Percentiles rank a stretch among this genome's conserved stretches.
phyloP scores from a whole-genome alignment of 2,329 filamentous ascomycete genomes.

The Nothopassalora personata region DNA sequence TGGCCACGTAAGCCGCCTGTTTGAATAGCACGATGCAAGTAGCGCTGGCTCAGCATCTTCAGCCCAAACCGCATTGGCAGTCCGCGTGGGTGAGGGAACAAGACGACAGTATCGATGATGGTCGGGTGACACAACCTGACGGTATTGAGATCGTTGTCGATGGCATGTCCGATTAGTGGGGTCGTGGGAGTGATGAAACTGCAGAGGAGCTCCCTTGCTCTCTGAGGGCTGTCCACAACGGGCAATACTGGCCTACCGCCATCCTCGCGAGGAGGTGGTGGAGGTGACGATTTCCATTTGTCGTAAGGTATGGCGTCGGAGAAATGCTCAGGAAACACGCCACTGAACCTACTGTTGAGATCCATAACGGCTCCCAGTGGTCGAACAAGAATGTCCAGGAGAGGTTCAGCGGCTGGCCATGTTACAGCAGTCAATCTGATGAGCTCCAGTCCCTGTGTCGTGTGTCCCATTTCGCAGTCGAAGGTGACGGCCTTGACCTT shows the following conservation, averaged over 20 bases:
- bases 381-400: conserved; percentile 80
- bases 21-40: conserved; percentile 74
- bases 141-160: conserved; percentile 92
- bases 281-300: conserved; percentile 17
- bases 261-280: conserved; percentile 13
- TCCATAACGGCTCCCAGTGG: conserved; percentile 81
- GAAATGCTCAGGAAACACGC: conserved; percentile 74
- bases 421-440: conserved; percentile 82
- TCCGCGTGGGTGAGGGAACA: conserved; percentile 73
- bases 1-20: conserved; percentile 63
- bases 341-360: conserved; percentile 87
- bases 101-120: conserved; percentile 76
- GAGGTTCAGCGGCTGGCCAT: conserved; percentile 70
- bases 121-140: conserved; percentile 77
- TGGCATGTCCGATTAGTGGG: conserved; percentile 82
- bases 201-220: conserved; percentile 73
- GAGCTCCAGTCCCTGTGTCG: conserved; percentile 78
- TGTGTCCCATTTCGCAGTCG: conserved; percentile 98
- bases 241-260: conserved; percentile 44
- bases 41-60: conserved; percentile 64
- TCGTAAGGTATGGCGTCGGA: conserved; percentile 58
- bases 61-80: conserved; percentile 73
- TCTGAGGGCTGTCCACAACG: conserved; percentile 69
- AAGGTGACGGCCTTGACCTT: conserved; percentile 65
- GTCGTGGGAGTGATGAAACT: conserved; percentile 68